Evolutionary conservation across 1,139 yeast genomes (phyloP), one percentile per base, ranked within the genome.

Genomic region (Protomyces inundatus): DNA sequence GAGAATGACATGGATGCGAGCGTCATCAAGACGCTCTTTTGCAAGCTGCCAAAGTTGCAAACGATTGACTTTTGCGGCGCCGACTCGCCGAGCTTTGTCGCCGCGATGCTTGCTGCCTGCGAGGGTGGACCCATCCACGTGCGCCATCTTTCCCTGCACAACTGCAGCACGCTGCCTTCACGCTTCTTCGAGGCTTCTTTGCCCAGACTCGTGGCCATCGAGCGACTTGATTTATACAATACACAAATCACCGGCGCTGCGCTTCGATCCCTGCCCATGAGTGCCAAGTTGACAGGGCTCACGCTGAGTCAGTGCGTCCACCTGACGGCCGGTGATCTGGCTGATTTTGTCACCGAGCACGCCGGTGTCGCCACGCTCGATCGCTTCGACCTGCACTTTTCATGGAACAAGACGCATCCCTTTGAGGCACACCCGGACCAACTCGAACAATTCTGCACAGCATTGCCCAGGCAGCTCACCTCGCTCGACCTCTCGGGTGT

Each of bases 31-130:
- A 84, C 91, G 71, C 85, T 86, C 68, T 54, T 54, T 48, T 30
- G 30, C 36, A 75, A 82, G 16, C 79, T 87, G 68, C 82, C 82
- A 9, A 77, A 80, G 65, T 77, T 91, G 55, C 84, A 85, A 73
- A 84, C 89, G 0, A 77, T 90, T 32, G 98, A 90, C 75, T 89
- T 90, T 70, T 90, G 97, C 74, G 97, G 97, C 3, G 89, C 96
- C 50, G 84, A 90, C 12, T 86, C 88, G 61, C 79, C 79, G 58
- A 77, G 73, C 34, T 88, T 88, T 71, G 84, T 84, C 10, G 72
- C 76, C n/a, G 87, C 88, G n/a, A 53, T 60, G 37, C 10, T 14
- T 4, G 39, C 30, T 9, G 87, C 89, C 72, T 77, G 79, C 42
- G 70, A 67, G 32, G 68, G 61, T 36, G 54, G 61, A 23, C 60